Base-by-base conservation (phyloP, 495 filamentous ascomycete genomes). In the Podospora didyma region DNA sequence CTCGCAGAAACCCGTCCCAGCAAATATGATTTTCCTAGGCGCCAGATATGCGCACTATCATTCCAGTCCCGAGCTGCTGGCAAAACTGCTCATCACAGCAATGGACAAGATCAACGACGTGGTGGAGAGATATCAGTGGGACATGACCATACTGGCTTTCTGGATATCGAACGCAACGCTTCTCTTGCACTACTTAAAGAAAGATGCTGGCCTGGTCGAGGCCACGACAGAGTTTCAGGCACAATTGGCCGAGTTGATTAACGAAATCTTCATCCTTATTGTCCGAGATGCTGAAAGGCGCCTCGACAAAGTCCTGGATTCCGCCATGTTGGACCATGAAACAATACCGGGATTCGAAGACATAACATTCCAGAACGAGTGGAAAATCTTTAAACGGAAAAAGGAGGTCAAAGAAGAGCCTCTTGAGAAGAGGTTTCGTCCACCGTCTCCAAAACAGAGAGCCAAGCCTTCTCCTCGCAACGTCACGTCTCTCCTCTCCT, bases 251-350 rank as follows among this genome's bases (percentile, higher is more conserved):
- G 94, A 99, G 72, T 78, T 97, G 31, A 90, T 97, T 69, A 97
- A 97, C 63, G 94, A 99, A 68, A 97, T 99, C 28, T 99, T 97
- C 68, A 94, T 97, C 59, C 80, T 97, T n/a, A 96, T 99, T 60
- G 96, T 97, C 57, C 79, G 94, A 61, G 94, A 99, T 69, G 94
- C 94, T n/a, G 95, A 99, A 73, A 81, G 94, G 58, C 85, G 94
- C 42, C 91, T 99, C 80, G 95, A 99, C 73, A 97, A 96, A 70
- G 88, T 95, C 24, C 72, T 99, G 48, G 94, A 97, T 69, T 75
- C 82, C 41, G 90, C 92, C 14, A 94, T 99, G 86, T 80, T 99
- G 46, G 93, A 97, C 61, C 95, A 97, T 69, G 94, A 99, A 74
- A 97, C 92, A 17, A 99, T 99, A 47, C 95, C 95, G 7, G 92